phyloP scores from a whole-genome alignment of 2,329 filamentous ascomycete genomes.

The Diaporthe velutina region DNA sequence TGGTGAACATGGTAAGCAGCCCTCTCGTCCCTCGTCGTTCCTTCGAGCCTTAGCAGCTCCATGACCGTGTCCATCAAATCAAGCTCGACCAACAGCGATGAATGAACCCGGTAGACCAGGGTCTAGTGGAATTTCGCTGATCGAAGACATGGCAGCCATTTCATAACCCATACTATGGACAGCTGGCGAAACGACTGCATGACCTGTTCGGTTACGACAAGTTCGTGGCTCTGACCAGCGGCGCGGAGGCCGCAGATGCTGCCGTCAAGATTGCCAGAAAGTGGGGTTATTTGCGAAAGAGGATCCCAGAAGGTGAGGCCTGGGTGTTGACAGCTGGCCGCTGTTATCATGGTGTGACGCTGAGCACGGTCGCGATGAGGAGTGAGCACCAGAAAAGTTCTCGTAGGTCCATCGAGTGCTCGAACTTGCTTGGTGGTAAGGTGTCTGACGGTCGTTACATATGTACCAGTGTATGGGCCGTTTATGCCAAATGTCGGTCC shows the following conservation, averaged over 20 bases:
- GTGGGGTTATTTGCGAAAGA: constrained; percentile 20
- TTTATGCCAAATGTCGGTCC: constrained; percentile 13
- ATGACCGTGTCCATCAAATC: neutral
- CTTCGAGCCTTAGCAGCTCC: no score
- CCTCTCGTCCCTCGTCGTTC: no score
- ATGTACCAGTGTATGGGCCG: constrained; percentile 5
- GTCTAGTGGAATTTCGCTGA: neutral
- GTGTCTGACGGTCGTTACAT: neutral
- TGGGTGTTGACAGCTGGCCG: constrained; percentile 2
- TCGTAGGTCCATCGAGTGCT: neutral
- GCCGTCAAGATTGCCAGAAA: constrained; percentile 23
- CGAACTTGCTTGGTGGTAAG: neutral
- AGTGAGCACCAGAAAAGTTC: constrained; percentile 3
- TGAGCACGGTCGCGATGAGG: constrained; percentile 24
- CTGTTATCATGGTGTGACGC: constrained; percentile 26
- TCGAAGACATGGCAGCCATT: neutral
- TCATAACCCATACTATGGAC: constrained; percentile 6
- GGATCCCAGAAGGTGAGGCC: constrained; percentile 10
- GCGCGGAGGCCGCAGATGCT: constrained; percentile 26
- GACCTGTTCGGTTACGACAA: constrained; percentile 21
- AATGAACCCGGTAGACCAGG: neutral
- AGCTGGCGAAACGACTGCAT: constrained; percentile 24
- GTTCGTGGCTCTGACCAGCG: constrained; percentile 24
- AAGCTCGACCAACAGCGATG: no score
- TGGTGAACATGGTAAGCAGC: constrained; percentile 13